phyloP scores from a whole-genome alignment of 129 eudicot genomes.

The Chrysanthemum lavandulifolium region DNA sequence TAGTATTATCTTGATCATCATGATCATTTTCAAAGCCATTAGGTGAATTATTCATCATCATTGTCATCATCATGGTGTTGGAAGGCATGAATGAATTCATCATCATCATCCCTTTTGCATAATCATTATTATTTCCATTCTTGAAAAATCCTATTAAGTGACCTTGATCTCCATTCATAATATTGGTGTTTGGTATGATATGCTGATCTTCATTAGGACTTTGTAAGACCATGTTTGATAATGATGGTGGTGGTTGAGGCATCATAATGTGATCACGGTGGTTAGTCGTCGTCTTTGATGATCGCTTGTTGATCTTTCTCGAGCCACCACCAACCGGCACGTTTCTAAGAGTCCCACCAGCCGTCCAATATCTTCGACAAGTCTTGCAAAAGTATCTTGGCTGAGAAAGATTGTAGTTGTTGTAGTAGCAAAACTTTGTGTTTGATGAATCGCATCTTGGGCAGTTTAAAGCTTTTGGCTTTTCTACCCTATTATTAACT shows the following conservation, averaged over 20 bases:
- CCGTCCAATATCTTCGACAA: conserved; percentile 82
- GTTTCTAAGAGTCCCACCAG: conserved; percentile 69
- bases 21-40: background rate
- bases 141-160: background rate
- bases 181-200: background rate
- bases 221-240: background rate
- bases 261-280: background rate
- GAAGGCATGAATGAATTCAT: conserved; percentile 5
- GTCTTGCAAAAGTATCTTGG: conserved; percentile 82
- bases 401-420: conserved; percentile 27
- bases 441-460: conserved; percentile 1
- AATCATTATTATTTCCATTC: background rate
- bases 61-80: conserved; percentile 3
- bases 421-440: conserved; percentile 2
- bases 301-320: conserved; percentile 59
- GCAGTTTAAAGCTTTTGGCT: background rate
- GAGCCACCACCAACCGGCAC: conserved; percentile 84
- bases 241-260: background rate
- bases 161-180: background rate
- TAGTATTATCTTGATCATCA: background rate
- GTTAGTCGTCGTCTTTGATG: conserved; percentile 10
- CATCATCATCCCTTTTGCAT: background rate
- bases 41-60: background rate
- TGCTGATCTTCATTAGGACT: background rate
- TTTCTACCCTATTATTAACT: background rate